These are phyloP conservation scores for Colletotrichum lentis DNA, from an alignment of 2,329 filamentous ascomycete genomes.

Conservation along the genomic window DNA sequence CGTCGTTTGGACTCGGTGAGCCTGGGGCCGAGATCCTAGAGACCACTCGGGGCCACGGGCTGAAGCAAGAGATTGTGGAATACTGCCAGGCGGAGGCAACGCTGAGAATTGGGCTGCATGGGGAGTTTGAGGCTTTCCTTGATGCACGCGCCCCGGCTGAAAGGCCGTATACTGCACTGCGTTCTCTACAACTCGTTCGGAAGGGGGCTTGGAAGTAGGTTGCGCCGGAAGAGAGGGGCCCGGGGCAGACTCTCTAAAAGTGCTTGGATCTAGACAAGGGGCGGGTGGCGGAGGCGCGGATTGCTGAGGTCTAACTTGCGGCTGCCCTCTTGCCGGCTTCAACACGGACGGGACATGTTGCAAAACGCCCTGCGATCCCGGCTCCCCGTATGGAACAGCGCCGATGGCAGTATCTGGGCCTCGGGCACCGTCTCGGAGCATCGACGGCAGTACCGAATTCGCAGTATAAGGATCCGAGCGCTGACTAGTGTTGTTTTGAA, in stretches of 20 bases:
- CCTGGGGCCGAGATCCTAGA: conserved; percentile 4
- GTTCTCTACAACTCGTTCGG: background rate
- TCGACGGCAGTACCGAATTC: background rate
- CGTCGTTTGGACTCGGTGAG: conserved; percentile 27
- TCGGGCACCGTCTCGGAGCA: background rate
- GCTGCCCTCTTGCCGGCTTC: conserved; percentile 43
- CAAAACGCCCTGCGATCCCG: background rate
- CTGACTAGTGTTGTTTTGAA: conserved; percentile 12
- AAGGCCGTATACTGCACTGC: conserved; percentile 5
- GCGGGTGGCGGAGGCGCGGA: background rate
- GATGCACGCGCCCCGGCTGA: background rate
- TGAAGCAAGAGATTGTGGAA: conserved; percentile 6
- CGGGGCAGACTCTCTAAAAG: background rate
- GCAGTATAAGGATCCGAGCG: background rate
- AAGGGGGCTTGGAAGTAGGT: background rate
- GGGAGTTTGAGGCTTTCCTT: background rate
- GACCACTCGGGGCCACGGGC: background rate
- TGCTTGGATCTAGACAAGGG: background rate
- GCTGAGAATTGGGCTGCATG: background rate
- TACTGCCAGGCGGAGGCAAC: background rate
- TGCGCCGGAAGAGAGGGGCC: background rate
- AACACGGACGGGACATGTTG: conserved; percentile 44
- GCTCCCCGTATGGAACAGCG: background rate
- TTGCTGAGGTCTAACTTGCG: background rate
- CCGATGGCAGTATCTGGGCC: background rate